Base-by-base conservation (phyloP, 352 stramenopile species). In the Thraustotheca clavata region DNA sequence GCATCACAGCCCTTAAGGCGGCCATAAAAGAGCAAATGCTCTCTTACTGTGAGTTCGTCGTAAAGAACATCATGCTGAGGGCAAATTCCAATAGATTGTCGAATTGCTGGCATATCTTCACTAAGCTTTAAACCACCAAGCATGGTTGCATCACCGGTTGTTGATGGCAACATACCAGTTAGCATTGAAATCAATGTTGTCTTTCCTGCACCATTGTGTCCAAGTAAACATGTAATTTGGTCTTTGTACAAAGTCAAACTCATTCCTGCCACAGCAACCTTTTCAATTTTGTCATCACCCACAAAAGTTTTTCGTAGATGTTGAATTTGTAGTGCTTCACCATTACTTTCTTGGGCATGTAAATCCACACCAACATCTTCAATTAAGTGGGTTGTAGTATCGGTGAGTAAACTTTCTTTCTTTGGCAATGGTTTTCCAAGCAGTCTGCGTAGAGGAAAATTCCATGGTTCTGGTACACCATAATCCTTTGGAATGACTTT, bases 11-110 rank as follows among this genome's bases (percentile, higher is more conserved):
- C 91, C 68, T 99, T 98, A 1, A 99, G 73, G 24, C 75, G 70
- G 0, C 79, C 87, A 65, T 98, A 99, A 61, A 99, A 98, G 41
- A 71, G 49, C 26, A 99, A 73, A 62, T 99, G 96, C 71, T 99
- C 96, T 20, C 87, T 69, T n/a, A 99, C 96, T 0, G 96, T 99
- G n/a, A 99, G 77, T 43, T 95, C 73, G 4, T 83, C 81, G 68
- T 98, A 99, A 0, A 99, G 67, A 29, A 98, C 96, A 70, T 98
- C 96, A 72, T 98, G 92, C 61, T 99, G 97, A 22, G 97, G 86
- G 68, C 97, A 99, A 60, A 98, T 93, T 7, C 95, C 96, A 33
- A 98, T 77, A 34, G 93, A 86, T 66, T 89, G 48, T 3, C 96
- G 90, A 27, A 99, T 90, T 24, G 68, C 35, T 18, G 69, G 48